These are phyloP conservation scores for Thermomyces lanuginosus DNA, from an alignment of 2,329 filamentous ascomycete genomes.

Conservation along the genomic window DNA sequence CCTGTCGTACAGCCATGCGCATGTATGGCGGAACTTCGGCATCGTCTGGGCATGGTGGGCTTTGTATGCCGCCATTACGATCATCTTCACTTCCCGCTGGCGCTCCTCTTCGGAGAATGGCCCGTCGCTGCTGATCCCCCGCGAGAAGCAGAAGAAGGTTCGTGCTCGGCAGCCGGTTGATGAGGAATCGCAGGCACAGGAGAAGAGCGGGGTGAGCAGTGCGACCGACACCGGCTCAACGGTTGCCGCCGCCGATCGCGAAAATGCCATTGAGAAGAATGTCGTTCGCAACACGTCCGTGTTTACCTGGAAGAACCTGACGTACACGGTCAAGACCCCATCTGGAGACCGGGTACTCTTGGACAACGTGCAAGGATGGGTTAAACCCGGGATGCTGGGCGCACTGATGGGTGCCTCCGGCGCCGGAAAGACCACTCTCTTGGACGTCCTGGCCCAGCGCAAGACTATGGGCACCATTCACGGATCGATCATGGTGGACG, in stretches of 20 bases:
- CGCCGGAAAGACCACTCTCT: constrained; percentile 58
- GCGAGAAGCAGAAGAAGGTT: constrained; percentile 36
- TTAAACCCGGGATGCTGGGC: constrained; percentile 59
- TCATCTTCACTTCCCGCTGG: constrained; percentile 43
- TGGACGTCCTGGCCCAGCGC: constrained; percentile 59
- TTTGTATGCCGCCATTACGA: constrained; percentile 42
- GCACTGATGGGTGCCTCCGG: constrained; percentile 65
- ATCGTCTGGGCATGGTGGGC: constrained; percentile 49
- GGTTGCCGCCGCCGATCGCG: constrained; percentile 14
- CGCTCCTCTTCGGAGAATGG: constrained; percentile 36
- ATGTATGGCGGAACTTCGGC: constrained; percentile 46
- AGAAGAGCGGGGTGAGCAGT: constrained; percentile 8
- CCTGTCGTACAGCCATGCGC: constrained; percentile 36
- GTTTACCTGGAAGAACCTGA: constrained; percentile 60
- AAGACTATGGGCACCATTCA: constrained; percentile 46
- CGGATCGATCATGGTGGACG: constrained; percentile 52
- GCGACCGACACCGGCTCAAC: constrained; percentile 4
- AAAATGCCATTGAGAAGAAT: constrained; percentile 18
- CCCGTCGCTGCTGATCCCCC: constrained; percentile 43
- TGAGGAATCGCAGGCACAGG: constrained; percentile 24
- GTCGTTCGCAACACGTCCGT: constrained; percentile 48
- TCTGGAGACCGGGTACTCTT: constrained; percentile 40
- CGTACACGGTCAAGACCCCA: constrained; percentile 50
- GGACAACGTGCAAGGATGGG: constrained; percentile 56
- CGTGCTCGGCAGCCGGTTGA: constrained; percentile 12